Percentiles rank a stretch among this genome's conserved stretches.
Conservation (phyloP, 2,329 filamentous ascomycete genomes). For the Cladosporium cucumerinum region DNA sequence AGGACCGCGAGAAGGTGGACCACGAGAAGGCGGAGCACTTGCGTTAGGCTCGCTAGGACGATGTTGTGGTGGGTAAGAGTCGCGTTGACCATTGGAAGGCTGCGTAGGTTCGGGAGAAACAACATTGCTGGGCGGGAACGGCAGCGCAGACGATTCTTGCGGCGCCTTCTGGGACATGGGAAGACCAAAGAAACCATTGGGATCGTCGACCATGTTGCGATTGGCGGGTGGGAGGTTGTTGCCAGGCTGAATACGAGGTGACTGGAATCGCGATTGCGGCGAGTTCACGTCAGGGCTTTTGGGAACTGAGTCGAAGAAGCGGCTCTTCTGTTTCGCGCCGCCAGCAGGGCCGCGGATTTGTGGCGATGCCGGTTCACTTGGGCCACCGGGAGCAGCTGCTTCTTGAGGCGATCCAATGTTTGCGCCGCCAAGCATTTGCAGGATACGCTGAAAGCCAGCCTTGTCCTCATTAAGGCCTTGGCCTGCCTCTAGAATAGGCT, state of each 20-base stretch:
- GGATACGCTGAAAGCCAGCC: slow-evolving; percentile 69
- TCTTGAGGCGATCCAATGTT: slow-evolving; percentile 34
- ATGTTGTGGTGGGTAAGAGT: slow-evolving; percentile 7
- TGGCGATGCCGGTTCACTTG: slow-evolving; percentile 18
- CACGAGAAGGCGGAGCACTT: slow-evolving; percentile 18
- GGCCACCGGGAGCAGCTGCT: neutral
- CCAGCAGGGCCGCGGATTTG: slow-evolving; percentile 28
- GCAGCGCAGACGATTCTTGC: slow-evolving; percentile 3
- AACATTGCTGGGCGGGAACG: slow-evolving; percentile 14
- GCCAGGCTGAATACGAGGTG: slow-evolving; percentile 21
- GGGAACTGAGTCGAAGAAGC: slow-evolving; percentile 31
- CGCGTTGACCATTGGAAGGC: slow-evolving; percentile 24
- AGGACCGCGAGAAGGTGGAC: slow-evolving; percentile 24
- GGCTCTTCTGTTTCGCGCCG: slow-evolving; percentile 30
- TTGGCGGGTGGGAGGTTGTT: slow-evolving; percentile 4
- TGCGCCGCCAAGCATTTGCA: slow-evolving; percentile 71
- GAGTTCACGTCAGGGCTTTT: slow-evolving; percentile 24
- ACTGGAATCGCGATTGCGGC: slow-evolving; percentile 23
- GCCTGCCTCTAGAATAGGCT: slow-evolving; percentile 19
- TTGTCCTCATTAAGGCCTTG: slow-evolving; percentile 57
- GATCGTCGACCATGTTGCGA: slow-evolving; percentile 18
- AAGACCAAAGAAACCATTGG: slow-evolving; percentile 15
- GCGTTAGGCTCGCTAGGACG: slow-evolving; percentile 4
- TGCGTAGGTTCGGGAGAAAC: slow-evolving; percentile 11
- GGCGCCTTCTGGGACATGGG: slow-evolving; percentile 1